phyloP scores from a whole-genome alignment of 73 alveolate genomes.

The Diophrys appendiculata region DNA sequence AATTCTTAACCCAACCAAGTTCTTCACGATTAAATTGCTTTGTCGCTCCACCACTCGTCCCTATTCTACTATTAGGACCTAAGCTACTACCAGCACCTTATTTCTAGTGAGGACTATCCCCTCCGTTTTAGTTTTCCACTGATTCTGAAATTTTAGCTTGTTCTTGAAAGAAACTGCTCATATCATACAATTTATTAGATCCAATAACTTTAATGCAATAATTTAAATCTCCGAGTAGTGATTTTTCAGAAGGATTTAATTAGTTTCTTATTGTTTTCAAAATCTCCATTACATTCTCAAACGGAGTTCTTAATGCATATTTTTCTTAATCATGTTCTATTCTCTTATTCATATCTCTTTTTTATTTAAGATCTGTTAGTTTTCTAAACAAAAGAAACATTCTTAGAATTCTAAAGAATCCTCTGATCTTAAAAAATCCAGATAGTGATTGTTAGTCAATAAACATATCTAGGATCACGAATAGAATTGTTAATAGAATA shows the following conservation, averaged over 20 bases:
- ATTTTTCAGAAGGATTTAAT: not conserved
- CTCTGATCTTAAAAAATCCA: constrained; percentile 6
- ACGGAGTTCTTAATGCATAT: no score
- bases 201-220: not conserved
- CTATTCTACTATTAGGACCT: no score
- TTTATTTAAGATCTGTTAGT: not conserved
- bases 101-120: no score
- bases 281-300: not conserved
- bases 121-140: no score
- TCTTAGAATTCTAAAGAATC: constrained; percentile 1
- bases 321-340: no score
- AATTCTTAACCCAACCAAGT: not conserved
- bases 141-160: no score
- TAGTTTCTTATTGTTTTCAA: not conserved
- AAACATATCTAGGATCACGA: not conserved
- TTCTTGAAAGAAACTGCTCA: not conserved
- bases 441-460: not conserved
- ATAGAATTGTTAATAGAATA: not conserved
- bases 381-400: not conserved
- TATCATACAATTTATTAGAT: not conserved
- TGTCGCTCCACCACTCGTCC: no score
- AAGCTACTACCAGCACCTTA: no score
- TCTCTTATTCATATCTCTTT: not conserved
- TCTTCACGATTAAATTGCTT: not conserved
- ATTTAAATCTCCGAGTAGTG: not conserved